Evolutionary conservation across 2,329 filamentous ascomycete species (phyloP).

Genomic region (Beauveria sp.): DNA sequence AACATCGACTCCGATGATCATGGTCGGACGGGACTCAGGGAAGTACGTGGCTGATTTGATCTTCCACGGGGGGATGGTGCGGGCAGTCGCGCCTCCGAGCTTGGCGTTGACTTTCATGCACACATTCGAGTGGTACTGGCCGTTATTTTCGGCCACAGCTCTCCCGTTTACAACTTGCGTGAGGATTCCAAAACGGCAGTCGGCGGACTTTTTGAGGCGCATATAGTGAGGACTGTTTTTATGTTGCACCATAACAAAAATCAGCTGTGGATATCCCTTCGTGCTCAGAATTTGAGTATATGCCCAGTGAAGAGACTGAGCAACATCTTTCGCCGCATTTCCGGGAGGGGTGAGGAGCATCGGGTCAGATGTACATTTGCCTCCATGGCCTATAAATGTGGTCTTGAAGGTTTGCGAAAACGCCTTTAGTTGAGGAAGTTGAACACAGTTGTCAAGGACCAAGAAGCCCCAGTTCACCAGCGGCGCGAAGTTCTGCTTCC

Average conservation of each 20-base stretch:
- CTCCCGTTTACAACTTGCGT: slow-evolving; percentile 72
- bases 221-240: slow-evolving; percentile 69
- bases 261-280: slow-evolving; percentile 58
- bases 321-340: slow-evolving; percentile 31
- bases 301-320: slow-evolving; percentile 39
- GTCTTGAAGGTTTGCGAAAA: slow-evolving; percentile 36
- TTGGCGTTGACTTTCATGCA: slow-evolving; percentile 97
- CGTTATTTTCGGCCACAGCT: slow-evolving; percentile 61
- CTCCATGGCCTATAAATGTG: slow-evolving; percentile 43
- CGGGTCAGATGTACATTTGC: slow-evolving; percentile 29
- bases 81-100: slow-evolving; percentile 72
- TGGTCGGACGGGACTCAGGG: slow-evolving; percentile 46
- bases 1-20: slow-evolving; percentile 87
- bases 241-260: slow-evolving; percentile 70
- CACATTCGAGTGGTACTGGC: slow-evolving; percentile 89
- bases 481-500: slow-evolving; percentile 50
- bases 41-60: slow-evolving; percentile 23
- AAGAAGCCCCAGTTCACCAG: slow-evolving; percentile 72
- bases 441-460: slow-evolving; percentile 49
- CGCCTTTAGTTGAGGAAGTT: slow-evolving; percentile 24
- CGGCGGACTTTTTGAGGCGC: slow-evolving; percentile 80
- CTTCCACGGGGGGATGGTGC: slow-evolving; percentile 28
- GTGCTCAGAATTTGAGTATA: slow-evolving; percentile 44
- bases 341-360: slow-evolving; percentile 26
- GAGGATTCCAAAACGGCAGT: slow-evolving; percentile 75